phyloP scores from a whole-genome alignment of 768 basidiomycete species.

The Trametes elegans region DNA sequence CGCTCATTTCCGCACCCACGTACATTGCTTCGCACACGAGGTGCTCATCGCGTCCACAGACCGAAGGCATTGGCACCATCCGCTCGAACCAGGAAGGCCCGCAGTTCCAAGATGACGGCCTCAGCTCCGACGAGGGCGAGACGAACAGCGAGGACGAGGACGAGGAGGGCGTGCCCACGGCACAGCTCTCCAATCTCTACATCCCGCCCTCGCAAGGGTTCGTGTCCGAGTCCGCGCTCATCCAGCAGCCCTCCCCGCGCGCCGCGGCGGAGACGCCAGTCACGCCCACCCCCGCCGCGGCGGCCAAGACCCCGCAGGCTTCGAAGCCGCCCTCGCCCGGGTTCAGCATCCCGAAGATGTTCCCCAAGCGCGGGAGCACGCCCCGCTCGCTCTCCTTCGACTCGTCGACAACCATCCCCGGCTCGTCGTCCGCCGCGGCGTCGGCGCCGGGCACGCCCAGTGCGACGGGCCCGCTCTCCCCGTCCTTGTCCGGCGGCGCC shows the following conservation, averaged over 20 bases:
- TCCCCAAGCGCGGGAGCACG: slow-evolving; percentile 33
- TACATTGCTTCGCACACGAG: neutral
- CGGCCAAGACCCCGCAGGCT: slow-evolving; percentile 23
- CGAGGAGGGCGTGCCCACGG: slow-evolving; percentile 33
- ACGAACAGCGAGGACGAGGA: slow-evolving; percentile 35
- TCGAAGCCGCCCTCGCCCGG: slow-evolving; percentile 26
- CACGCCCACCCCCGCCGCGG: slow-evolving; percentile 25
- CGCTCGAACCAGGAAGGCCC: slow-evolving; percentile 57
- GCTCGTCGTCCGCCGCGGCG: neutral
- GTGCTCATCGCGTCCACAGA: slow-evolving; percentile 42
- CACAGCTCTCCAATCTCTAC: slow-evolving; percentile 26
- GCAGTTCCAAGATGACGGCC: slow-evolving; percentile 72
- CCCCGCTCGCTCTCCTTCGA: slow-evolving; percentile 33
- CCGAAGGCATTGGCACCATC: slow-evolving; percentile 82
- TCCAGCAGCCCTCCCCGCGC: slow-evolving; percentile 20
- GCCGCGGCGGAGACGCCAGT: slow-evolving; percentile 21
- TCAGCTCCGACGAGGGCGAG: slow-evolving; percentile 55
- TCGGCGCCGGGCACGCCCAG: slow-evolving; percentile 24
- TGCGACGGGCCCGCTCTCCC: slow-evolving; percentile 3
- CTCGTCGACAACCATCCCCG: slow-evolving; percentile 9
- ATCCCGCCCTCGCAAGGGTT: slow-evolving; percentile 9
- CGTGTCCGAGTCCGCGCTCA: neutral
- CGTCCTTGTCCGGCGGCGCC: slow-evolving; percentile 19
- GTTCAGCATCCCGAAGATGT: slow-evolving; percentile 33
- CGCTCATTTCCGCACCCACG: neutral